Percentiles rank a stretch among this genome's conserved stretches.
Conservation (phyloP, 73 alveolate genomes). For the Loxodes magnus region DNA sequence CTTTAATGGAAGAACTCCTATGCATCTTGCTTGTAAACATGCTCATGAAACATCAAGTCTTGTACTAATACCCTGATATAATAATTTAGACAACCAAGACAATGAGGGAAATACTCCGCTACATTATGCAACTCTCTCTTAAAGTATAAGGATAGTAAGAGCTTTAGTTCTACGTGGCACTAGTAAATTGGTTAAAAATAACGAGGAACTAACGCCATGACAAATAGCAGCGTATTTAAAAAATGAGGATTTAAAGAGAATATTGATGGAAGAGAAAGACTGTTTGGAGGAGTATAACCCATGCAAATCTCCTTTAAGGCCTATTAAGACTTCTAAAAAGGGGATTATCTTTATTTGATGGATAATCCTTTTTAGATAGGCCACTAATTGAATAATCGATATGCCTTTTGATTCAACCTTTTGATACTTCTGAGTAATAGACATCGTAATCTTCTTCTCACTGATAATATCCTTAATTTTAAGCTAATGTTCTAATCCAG, state of each 20-base stretch:
- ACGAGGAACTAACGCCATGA: conserved; percentile 3
- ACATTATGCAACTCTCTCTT: conserved; percentile 6
- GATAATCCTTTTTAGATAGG: not conserved
- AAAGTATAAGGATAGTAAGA: conserved; percentile 3
- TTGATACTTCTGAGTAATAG: not conserved
- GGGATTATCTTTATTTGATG: not conserved
- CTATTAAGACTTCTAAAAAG: not conserved
- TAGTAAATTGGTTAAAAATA: not conserved
- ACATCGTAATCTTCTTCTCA: too few relatives aligned
- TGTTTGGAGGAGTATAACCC: not conserved
- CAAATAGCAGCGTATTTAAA: conserved; percentile 3
- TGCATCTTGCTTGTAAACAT: not conserved
- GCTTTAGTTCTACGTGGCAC: conserved; percentile 8
- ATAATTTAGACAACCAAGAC: conserved; percentile 2
- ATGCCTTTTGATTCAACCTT: too few relatives aligned
- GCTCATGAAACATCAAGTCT: conserved; percentile 1
- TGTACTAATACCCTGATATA: conserved; percentile 2
- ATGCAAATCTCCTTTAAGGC: conserved; percentile 2
- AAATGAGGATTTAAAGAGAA: too few relatives aligned
- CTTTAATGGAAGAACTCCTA: conserved; percentile 7
- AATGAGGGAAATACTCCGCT: conserved; percentile 10
- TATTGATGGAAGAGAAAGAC: too few relatives aligned
- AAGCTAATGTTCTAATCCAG: not conserved
- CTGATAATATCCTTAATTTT: not conserved
- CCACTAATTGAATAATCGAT: not conserved